phyloP scores from a whole-genome alignment of 805 yeast species.

The Monosporozyma unispora region DNA sequence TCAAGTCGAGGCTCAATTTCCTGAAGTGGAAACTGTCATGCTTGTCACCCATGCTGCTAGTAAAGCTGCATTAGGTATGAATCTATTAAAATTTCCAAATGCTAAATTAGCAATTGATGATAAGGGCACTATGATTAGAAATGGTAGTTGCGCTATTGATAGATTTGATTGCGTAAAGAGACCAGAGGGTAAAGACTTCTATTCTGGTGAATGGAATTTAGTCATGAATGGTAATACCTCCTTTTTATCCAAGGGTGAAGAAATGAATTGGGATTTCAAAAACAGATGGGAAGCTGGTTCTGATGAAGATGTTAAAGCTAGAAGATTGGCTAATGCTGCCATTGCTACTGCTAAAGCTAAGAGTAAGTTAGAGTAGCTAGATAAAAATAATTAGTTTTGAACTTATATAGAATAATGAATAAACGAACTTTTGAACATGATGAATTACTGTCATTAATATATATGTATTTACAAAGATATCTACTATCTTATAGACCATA shows the following conservation, averaged over 20 bases:
- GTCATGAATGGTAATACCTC: conserved; percentile 65
- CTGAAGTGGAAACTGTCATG: conserved; percentile 52
- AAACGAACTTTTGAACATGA: background rate
- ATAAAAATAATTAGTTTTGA: background rate
- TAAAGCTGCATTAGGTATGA: conserved; percentile 80
- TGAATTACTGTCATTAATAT: background rate
- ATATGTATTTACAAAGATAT: no score
- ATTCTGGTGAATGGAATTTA: conserved; percentile 45
- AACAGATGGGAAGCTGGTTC: conserved; percentile 80
- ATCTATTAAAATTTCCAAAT: conserved; percentile 46
- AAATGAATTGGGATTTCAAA: conserved; percentile 90
- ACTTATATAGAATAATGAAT: background rate
- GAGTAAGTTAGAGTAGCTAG: conserved; percentile 5
- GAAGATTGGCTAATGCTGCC: conserved; percentile 23
- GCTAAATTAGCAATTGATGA: conserved; percentile 47
- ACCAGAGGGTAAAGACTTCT: conserved; percentile 9
- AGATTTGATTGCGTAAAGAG: conserved; percentile 35
- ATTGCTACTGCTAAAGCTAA: conserved; percentile 4
- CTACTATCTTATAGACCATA: no score
- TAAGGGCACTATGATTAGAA: conserved; percentile 44
- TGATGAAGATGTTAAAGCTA: conserved; percentile 66
- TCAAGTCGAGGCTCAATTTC: conserved; percentile 45
- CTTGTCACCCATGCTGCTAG: conserved; percentile 90
- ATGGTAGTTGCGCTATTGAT: conserved; percentile 84
- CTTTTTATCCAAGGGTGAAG: conserved; percentile 72